Conservation (phyloP, 306 rosid genomes). For the Citrullus colocynthis region DNA sequence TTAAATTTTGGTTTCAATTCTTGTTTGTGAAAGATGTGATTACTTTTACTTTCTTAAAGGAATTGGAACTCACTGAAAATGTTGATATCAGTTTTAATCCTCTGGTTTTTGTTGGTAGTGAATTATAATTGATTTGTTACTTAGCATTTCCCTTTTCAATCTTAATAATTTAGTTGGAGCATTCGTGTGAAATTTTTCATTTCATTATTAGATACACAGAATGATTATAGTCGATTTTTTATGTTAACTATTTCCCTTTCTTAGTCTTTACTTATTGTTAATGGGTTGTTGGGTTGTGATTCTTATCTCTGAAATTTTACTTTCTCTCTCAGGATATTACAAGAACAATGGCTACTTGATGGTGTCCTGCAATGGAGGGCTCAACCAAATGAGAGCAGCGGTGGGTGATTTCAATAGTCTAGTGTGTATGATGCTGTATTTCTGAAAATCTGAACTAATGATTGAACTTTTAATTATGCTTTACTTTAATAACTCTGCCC, state of each 20-base stretch:
- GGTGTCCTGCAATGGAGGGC: slow-evolving; percentile 71
- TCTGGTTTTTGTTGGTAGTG: not conserved
- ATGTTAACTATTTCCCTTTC: no score
- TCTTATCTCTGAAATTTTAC: not conserved
- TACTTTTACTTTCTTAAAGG: not conserved
- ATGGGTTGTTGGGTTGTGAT: not conserved
- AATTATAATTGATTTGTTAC: not conserved
- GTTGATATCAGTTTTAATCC: not conserved
- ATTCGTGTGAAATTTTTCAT: not conserved
- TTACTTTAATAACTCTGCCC: no score
- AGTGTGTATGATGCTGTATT: not conserved
- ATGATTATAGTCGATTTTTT: not conserved
- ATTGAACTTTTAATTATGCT: not conserved
- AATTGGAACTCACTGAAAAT: not conserved
- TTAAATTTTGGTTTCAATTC: not conserved
- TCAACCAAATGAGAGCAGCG: slow-evolving; percentile 70
- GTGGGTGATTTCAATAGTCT: slow-evolving; percentile 20
- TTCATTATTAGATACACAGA: not conserved
- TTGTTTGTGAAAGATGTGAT: not conserved
- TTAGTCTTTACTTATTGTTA: not conserved
- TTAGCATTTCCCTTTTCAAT: not conserved
- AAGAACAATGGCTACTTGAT: slow-evolving; percentile 52
- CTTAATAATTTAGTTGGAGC: not conserved
- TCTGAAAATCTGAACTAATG: not conserved
- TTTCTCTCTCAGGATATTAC: slow-evolving; percentile 27